Percentiles rank a stretch among this genome's conserved stretches.
Conservation (phyloP, 257 asterid genomes). For the Salvia splendens region DNA sequence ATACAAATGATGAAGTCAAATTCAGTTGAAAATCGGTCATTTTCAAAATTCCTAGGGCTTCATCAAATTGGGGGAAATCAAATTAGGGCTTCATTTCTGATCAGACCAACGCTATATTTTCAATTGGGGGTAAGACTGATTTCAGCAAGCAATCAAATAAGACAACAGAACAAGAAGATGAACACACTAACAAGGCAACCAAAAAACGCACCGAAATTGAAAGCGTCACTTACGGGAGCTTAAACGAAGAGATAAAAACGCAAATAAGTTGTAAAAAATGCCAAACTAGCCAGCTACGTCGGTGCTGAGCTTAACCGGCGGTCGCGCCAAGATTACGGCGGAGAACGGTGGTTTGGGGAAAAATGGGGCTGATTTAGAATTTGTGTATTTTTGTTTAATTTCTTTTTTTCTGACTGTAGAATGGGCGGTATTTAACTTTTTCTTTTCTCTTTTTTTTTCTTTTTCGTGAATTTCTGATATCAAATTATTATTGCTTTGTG, state of each 20-base stretch:
- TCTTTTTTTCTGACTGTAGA: conserved; percentile 30
- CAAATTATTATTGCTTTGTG: too few relatives aligned
- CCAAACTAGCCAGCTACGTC: conserved; percentile 14
- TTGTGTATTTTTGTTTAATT: conserved; percentile 32
- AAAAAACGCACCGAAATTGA: conserved; percentile 17
- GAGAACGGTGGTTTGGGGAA: conserved; percentile 32
- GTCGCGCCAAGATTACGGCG: conserved; percentile 35
- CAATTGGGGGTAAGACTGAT: conserved; percentile 27
- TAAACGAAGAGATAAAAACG: conserved; percentile 17
- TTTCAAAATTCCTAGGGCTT: conserved; percentile 38
- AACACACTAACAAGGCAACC: conserved; percentile 26
- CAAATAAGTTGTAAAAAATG: not conserved
- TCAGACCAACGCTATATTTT: conserved; percentile 23
- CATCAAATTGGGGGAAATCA: conserved; percentile 41
- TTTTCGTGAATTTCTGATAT: conserved; percentile 9
- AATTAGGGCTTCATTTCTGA: conserved; percentile 30
- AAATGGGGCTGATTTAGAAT: conserved; percentile 34
- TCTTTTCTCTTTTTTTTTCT: not conserved
- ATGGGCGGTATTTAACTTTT: conserved; percentile 36
- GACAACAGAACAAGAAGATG: conserved; percentile 1
- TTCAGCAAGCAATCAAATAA: conserved; percentile 19
- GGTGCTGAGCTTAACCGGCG: conserved; percentile 34
- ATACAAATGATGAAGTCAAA: conserved; percentile 12
- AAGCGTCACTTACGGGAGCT: conserved; percentile 18
- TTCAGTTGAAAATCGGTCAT: conserved; percentile 14